These are phyloP conservation scores for Rutidosis leptorrhynchoides DNA, from an alignment of 129 eudicot species.

Conservation along the genomic window DNA sequence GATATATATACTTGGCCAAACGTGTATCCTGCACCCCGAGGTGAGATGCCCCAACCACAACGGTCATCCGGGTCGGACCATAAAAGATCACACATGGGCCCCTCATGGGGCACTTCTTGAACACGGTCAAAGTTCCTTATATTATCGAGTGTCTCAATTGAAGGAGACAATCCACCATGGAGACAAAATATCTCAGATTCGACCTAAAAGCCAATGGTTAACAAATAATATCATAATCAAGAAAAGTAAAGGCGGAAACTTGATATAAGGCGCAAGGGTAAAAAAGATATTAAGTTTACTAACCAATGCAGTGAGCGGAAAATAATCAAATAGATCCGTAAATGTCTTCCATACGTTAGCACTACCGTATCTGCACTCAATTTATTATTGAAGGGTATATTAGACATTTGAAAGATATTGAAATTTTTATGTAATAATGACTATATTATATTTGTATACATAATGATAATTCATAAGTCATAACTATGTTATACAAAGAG, in stretches of 20 bases:
- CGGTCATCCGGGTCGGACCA: constrained; percentile 98
- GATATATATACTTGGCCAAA: constrained; percentile 72
- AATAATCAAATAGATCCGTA: constrained; percentile 88
- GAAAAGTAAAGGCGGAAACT: not conserved
- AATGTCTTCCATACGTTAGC: constrained; percentile 96
- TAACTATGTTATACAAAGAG: not conserved
- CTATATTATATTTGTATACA: not conserved
- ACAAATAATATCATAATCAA: not conserved
- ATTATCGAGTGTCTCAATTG: constrained; percentile 81
- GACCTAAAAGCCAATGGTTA: constrained; percentile 40
- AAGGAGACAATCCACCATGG: constrained; percentile 92
- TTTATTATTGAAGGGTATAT: constrained; percentile 6
- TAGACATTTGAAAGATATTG: not conserved
- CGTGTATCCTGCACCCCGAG: constrained; percentile 91
- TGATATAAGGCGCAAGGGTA: not conserved
- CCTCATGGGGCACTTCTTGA: constrained; percentile 98
- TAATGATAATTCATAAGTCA: no score
- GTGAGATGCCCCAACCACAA: constrained; percentile 96
- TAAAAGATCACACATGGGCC: constrained; percentile 92
- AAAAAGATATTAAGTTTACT: not conserved
- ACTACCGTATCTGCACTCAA: constrained; percentile 68
- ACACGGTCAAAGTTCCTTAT: constrained; percentile 84
- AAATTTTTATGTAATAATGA: not conserved
- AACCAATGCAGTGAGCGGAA: constrained; percentile 88
- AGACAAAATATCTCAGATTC: constrained; percentile 92